These are phyloP conservation scores for Chamaenerion angustifolium DNA, from an alignment of 345 rosid species.

Conservation along the genomic window DNA sequence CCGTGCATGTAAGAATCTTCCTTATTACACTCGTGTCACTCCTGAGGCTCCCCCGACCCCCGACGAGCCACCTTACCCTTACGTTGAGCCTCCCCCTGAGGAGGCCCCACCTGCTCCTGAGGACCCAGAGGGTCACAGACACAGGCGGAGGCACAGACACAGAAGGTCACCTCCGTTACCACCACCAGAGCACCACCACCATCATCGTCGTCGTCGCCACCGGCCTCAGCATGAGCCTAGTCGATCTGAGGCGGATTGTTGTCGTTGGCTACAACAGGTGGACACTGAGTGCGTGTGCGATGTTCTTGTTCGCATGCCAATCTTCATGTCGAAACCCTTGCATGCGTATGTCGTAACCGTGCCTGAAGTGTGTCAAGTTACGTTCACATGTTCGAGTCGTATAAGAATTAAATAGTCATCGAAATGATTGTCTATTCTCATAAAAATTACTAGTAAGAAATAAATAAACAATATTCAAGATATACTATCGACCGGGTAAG, in stretches of 20 bases:
- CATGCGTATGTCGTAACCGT: constrained; percentile 13
- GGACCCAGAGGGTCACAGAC: too few relatives aligned
- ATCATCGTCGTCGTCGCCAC: constrained; percentile 2
- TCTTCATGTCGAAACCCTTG: constrained; percentile 14
- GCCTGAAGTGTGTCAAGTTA: constrained; percentile 12
- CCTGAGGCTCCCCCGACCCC: neutral
- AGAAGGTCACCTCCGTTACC: neutral
- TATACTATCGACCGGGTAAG: too few relatives aligned
- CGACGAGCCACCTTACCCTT: neutral
- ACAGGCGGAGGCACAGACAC: too few relatives aligned
- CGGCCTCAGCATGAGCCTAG: neutral
- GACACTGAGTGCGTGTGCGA: constrained; percentile 20
- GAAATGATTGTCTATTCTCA: too few relatives aligned
- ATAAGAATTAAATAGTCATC: too few relatives aligned
- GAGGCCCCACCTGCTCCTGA: too few relatives aligned
- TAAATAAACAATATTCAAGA: too few relatives aligned
- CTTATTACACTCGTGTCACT: neutral
- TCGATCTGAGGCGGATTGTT: constrained; percentile 11
- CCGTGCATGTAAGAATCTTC: neutral
- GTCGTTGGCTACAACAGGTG: constrained; percentile 15
- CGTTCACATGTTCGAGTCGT: constrained; percentile 11
- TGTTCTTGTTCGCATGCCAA: constrained; percentile 12
- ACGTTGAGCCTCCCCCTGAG: neutral
- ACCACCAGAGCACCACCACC: constrained; percentile 4
- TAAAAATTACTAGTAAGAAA: too few relatives aligned